Evolutionary conservation across 2,329 filamentous ascomycete species (phyloP).

Genomic region (Fusarium chuoi): DNA sequence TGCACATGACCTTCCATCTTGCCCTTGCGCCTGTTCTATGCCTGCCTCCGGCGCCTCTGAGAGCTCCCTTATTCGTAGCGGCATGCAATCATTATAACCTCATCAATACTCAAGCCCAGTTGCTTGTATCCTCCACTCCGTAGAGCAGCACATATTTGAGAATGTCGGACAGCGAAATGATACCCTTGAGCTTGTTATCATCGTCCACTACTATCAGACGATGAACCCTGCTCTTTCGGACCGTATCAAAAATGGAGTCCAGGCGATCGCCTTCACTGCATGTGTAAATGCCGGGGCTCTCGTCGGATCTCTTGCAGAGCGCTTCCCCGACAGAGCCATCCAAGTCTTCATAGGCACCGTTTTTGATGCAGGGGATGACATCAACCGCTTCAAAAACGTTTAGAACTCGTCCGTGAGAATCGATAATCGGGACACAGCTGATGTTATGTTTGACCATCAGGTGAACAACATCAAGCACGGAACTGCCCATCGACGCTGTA

Average conservation of each 20-base stretch:
- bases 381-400: slow-evolving; percentile 99
- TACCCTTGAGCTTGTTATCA: slow-evolving; percentile 82
- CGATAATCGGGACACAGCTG: slow-evolving; percentile 92
- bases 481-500: slow-evolving; percentile 87
- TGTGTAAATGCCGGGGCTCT: slow-evolving; percentile 96
- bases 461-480: slow-evolving; percentile 94
- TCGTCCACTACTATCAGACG: slow-evolving; percentile 94
- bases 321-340: slow-evolving; percentile 89
- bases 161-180: slow-evolving; percentile 95
- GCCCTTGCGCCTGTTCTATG: slow-evolving; percentile 43
- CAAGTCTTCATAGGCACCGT: slow-evolving; percentile 90
- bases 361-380: slow-evolving; percentile 95
- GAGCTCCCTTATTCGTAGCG: slow-evolving; percentile 22
- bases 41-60: slow-evolving; percentile 29
- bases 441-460: slow-evolving; percentile 93
- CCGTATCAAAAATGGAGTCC: slow-evolving; percentile 96
- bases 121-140: slow-evolving; percentile 69
- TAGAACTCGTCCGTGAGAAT: slow-evolving; percentile 78
- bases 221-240: slow-evolving; percentile 94
- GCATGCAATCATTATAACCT: slow-evolving; percentile 41
- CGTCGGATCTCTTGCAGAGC: slow-evolving; percentile 84
- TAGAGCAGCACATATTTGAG: slow-evolving; percentile 91
- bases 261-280: slow-evolving; percentile 91
- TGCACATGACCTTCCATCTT: slow-evolving; percentile 39
- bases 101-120: slow-evolving; percentile 33